Conservation (phyloP, 441 rosid genomes). For the Melastoma candidum region DNA sequence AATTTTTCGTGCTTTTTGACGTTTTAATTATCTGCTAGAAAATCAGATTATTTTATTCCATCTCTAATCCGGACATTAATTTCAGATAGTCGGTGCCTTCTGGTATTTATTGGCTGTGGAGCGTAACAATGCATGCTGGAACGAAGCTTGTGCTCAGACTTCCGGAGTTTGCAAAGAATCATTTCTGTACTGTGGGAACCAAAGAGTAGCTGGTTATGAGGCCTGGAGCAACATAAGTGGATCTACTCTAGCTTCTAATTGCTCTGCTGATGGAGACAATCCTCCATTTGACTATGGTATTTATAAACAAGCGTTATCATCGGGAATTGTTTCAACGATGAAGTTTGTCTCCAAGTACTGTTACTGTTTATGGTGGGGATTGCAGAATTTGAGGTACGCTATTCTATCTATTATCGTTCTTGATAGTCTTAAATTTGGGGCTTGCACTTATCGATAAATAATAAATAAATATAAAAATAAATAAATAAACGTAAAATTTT, state of each 20-base stretch:
- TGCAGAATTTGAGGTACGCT: conserved; percentile 83
- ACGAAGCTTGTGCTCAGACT: conserved; percentile 25
- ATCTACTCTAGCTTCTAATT: conserved; percentile 24
- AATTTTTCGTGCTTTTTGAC: neutral
- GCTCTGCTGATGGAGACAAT: conserved; percentile 27
- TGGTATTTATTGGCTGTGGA: conserved; percentile 91
- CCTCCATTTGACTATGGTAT: conserved; percentile 78
- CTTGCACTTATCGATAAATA: too few species aligned
- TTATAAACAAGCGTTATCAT: conserved; percentile 49
- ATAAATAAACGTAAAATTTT: too few species aligned
- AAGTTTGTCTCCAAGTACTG: conserved; percentile 69
- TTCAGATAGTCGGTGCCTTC: conserved; percentile 88
- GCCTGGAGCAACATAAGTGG: conserved; percentile 33
- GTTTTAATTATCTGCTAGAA: neutral
- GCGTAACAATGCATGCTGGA: conserved; percentile 84
- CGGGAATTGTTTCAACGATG: conserved; percentile 60
- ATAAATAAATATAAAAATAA: too few species aligned
- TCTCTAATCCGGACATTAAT: conserved; percentile 1
- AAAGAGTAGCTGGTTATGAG: conserved; percentile 30
- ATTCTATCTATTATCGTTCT: conserved; percentile 1
- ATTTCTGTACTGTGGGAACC: conserved; percentile 76
- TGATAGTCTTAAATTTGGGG: neutral
- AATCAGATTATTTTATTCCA: neutral
- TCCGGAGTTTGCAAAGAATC: conserved; percentile 23
- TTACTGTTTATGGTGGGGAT: conserved; percentile 98